Base-by-base conservation (phyloP, 2,329 filamentous ascomycete species). In the Dothiorella sarmentorum region DNA sequence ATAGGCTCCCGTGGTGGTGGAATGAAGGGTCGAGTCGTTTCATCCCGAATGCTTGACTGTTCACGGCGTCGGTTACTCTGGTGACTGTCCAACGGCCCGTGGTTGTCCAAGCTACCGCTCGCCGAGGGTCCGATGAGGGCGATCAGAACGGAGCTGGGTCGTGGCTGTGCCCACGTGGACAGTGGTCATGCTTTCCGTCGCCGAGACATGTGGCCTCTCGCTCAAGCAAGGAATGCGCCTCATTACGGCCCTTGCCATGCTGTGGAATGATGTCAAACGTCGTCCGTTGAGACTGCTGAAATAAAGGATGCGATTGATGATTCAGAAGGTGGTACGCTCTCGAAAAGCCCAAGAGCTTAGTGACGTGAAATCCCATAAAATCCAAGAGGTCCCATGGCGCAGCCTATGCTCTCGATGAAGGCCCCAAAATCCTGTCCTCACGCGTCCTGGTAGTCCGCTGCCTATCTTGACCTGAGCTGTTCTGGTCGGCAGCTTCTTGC, bases 401-500 rank as follows among this genome's bases (percentile, higher is more conserved):
- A 11, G 5, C 20, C 45, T 35, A 31, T 10, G 33, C 29, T 29
- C 56, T 53, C 40, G 52, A 17, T 22, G 55, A 24, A 26, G 40
- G 40, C 10, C 61, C 61, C 60, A 61, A 53, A 29, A 62, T 60
- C 22, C 61, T 57, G 15, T 62, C 55, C 11, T 62, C 59, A 17
- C 59, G 43, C 13, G 60, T 58, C 40, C 57, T 44, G 17, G 55
- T 22, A 11, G 47, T 11, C 6, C 47, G 13, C 33, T 38, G 47
- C 17, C 47, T 37, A 13, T 52, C 47, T 18, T 52, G 47, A 10
- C 11, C 20, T 10, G 45, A 20, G 15, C 22, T 40, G 33, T 55
- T 60, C 38, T 58, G 51, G 18, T 60, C 47, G 20, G n/a, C 7
- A 2, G 47, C 31, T 20, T 52, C 27, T 20, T 58, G 56, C 10